Conservation (phyloP, 495 filamentous ascomycete genomes). For the Ascodesmis nigricans region DNA sequence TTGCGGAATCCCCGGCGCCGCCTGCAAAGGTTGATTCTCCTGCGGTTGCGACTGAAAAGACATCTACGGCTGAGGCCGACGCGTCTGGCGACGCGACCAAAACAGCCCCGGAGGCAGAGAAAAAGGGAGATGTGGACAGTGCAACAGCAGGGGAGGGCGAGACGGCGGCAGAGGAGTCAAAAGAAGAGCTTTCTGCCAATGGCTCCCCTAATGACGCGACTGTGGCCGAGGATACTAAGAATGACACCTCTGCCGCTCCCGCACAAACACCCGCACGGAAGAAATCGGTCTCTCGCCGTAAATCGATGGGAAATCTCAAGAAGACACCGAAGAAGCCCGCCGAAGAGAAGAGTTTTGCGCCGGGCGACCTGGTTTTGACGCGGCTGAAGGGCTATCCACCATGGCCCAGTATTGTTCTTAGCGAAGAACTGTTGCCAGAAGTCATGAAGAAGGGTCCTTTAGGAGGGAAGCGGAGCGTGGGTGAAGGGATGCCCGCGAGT, state of each 20-base stretch:
- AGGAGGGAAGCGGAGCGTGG: neutral
- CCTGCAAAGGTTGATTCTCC: no score
- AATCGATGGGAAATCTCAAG: conserved; percentile 18
- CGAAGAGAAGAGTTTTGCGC: conserved; percentile 12
- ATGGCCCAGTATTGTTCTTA: conserved; percentile 20
- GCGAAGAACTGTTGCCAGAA: conserved; percentile 18
- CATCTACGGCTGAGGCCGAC: no score
- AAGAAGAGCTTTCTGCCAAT: conserved; percentile 3
- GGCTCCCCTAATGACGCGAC: neutral
- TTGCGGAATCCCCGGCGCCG: conserved; percentile 13
- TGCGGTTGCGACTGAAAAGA: no score
- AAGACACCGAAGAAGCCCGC: conserved; percentile 12
- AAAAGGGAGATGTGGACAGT: conserved; percentile 6
- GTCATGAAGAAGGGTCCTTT: conserved; percentile 7
- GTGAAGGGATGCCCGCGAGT: neutral
- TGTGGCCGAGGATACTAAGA: conserved; percentile 7
- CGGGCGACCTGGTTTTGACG: conserved; percentile 17
- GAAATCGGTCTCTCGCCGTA: conserved; percentile 12
- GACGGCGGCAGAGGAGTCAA: conserved; percentile 8
- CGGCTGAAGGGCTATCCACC: conserved; percentile 21
- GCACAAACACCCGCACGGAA: conserved; percentile 4
- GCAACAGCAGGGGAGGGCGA: conserved; percentile 13
- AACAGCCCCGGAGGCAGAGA: neutral
- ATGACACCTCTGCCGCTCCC: conserved; percentile 10
- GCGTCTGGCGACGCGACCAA: conserved; percentile 17